phyloP scores from a whole-genome alignment of 768 basidiomycete genomes.

The Phlegmacium glaucopus region DNA sequence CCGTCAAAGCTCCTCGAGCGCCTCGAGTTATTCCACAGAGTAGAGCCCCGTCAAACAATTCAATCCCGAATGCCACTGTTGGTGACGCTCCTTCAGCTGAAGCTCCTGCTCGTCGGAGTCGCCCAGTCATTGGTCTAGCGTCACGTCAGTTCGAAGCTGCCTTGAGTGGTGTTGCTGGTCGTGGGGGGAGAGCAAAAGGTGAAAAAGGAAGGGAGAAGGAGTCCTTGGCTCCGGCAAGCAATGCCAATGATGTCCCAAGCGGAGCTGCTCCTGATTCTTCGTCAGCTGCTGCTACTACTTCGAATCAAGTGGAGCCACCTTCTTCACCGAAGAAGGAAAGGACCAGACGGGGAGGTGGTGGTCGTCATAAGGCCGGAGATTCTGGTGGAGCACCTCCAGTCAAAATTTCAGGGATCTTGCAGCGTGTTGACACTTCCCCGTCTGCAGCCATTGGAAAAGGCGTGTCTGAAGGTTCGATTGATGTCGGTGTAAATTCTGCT shows the following conservation, averaged over 20 bases:
- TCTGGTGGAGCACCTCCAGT: conserved; percentile 4
- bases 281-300: conserved; percentile 6
- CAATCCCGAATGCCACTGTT: conserved; percentile 4
- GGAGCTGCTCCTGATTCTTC: conserved; percentile 5
- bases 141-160: conserved; percentile 74
- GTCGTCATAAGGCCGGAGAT: conserved; percentile 1
- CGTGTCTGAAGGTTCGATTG: background rate
- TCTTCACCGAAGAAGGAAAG: conserved; percentile 20
- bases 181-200: conserved; percentile 26
- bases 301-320: conserved; percentile 15
- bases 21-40: conserved; percentile 10
- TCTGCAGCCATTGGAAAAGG: conserved; percentile 4
- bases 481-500: background rate
- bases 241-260: background rate
- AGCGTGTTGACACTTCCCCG: conserved; percentile 21
- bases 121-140: conserved; percentile 61
- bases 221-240: background rate
- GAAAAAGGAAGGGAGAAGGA: conserved; percentile 25
- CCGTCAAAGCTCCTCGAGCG: conserved; percentile 12
- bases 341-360: conserved; percentile 16
- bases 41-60: conserved; percentile 10
- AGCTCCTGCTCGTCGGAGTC: conserved; percentile 36
- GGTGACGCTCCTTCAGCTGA: conserved; percentile 13
- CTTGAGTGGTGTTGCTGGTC: conserved; percentile 58
- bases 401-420: conserved; percentile 30